Percentiles rank a stretch among this genome's conserved stretches.
Conservation (phyloP, 192 early-diverging fungal genomes). For the Coemansia sp. region DNA sequence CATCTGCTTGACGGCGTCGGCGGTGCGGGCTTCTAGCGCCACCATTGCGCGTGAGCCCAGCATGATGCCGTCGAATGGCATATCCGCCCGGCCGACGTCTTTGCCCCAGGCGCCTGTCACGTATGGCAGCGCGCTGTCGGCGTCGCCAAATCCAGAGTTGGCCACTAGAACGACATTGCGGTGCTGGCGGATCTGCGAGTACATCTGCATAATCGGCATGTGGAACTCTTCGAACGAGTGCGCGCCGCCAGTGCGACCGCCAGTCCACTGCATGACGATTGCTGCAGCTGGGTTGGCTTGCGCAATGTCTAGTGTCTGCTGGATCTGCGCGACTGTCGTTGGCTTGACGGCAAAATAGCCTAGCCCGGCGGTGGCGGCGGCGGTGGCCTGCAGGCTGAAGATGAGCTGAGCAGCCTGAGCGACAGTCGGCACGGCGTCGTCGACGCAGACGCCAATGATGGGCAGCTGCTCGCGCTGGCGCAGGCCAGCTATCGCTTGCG, state of each 20-base stretch:
- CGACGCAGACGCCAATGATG: slow-evolving; percentile 84
- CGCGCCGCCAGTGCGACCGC: slow-evolving; percentile 92
- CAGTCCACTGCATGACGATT: slow-evolving; percentile 94
- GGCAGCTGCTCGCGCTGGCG: slow-evolving; percentile 80
- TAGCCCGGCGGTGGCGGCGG: slow-evolving; percentile 80
- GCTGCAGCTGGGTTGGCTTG: slow-evolving; percentile 73
- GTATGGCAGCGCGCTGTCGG: slow-evolving; percentile 82
- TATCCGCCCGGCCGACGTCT: slow-evolving; percentile 74
- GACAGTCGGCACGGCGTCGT: slow-evolving; percentile 77
- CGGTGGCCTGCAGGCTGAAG: slow-evolving; percentile 65
- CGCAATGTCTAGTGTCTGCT: slow-evolving; percentile 79
- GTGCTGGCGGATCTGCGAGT: slow-evolving; percentile 81
- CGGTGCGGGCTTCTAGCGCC: slow-evolving; percentile 77
- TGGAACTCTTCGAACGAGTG: slow-evolving; percentile 97
- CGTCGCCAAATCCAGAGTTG: slow-evolving; percentile 89
- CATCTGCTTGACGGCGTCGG: slow-evolving; percentile 76
- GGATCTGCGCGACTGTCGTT: slow-evolving; percentile 74
- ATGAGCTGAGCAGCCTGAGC: slow-evolving; percentile 76
- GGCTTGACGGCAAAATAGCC: slow-evolving; percentile 87
- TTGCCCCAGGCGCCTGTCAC: slow-evolving; percentile 86
- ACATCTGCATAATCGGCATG: slow-evolving; percentile 81
- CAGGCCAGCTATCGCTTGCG: slow-evolving; percentile 74
- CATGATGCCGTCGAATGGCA: slow-evolving; percentile 95
- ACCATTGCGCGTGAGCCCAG: slow-evolving; percentile 93
- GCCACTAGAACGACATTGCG: slow-evolving; percentile 88